These are phyloP conservation scores for Phytophthora ramorum DNA, from an alignment of 352 stramenopile species.

Conservation along the genomic window DNA sequence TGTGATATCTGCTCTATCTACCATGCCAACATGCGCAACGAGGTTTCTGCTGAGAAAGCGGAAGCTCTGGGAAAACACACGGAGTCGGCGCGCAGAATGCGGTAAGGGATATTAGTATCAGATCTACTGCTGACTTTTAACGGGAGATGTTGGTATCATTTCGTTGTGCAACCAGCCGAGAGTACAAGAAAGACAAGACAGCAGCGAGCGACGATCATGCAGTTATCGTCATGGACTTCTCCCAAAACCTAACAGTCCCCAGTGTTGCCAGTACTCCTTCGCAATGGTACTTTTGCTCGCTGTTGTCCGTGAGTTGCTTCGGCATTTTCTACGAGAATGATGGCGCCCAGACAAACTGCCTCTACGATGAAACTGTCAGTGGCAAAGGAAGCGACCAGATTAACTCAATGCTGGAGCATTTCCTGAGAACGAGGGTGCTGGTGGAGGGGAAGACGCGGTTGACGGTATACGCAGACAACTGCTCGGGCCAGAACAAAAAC, in stretches of 20 bases:
- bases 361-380: neutral
- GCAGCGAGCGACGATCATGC: neutral
- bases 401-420: neutral
- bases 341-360: neutral
- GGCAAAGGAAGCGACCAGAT: neutral
- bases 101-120: slow-evolving; percentile 17
- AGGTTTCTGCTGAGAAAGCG: too few species aligned
- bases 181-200: slow-evolving; percentile 21
- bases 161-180: slow-evolving; percentile 1
- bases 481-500: slow-evolving; percentile 13
- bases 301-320: slow-evolving; percentile 15
- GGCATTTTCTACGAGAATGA: slow-evolving; percentile 13
- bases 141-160: slow-evolving; percentile 2
- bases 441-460: neutral
- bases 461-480: slow-evolving; percentile 24
- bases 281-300: slow-evolving; percentile 28
- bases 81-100: slow-evolving; percentile 6
- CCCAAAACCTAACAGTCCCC: too few species aligned
- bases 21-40: too few species aligned
- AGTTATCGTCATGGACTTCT: slow-evolving; percentile 29
- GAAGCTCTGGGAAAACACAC: neutral
- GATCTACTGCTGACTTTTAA: neutral
- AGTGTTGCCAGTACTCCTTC: slow-evolving; percentile 14
- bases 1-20: too few species aligned
- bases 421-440: neutral